These are phyloP conservation scores for Exophiala bonariae DNA, from an alignment of 2,329 filamentous ascomycete genomes.

Conservation along the genomic window DNA sequence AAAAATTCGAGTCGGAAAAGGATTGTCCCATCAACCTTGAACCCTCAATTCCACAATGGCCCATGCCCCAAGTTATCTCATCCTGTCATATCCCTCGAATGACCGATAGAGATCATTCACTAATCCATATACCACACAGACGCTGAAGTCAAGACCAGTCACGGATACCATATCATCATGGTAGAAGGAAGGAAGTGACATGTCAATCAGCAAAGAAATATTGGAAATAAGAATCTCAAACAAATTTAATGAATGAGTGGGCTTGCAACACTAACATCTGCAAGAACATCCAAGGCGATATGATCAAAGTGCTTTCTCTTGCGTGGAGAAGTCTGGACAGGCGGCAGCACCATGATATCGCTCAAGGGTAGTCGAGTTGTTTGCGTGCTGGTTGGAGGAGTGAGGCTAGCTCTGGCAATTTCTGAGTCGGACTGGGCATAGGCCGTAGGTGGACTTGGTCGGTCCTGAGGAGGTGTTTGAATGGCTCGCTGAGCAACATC, in stretches of 20 bases:
- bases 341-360: conserved; percentile 19
- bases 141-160: conserved; percentile 61
- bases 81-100: not conserved
- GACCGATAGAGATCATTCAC: conserved; percentile 13
- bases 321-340: conserved; percentile 16
- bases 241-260: conserved; percentile 22
- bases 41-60: not conserved
- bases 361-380: conserved; percentile 10
- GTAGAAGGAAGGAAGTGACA: conserved; percentile 63
- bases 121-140: conserved; percentile 32
- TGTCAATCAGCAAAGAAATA: conserved; percentile 1
- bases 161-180: conserved; percentile 70
- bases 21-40: conserved; percentile 12
- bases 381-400: conserved; percentile 11
- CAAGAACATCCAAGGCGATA: conserved; percentile 27
- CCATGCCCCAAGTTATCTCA: not conserved
- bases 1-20: conserved; percentile 4
- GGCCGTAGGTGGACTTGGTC: conserved; percentile 16
- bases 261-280: conserved; percentile 26
- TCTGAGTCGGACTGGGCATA: conserved; percentile 17
- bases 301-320: conserved; percentile 26
- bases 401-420: conserved; percentile 5
- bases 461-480: conserved; percentile 18
- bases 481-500: conserved; percentile 12
- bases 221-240: no score